Base-by-base conservation (phyloP, 192 early-diverging fungal genomes). In the Coemansia sp. region DNA sequence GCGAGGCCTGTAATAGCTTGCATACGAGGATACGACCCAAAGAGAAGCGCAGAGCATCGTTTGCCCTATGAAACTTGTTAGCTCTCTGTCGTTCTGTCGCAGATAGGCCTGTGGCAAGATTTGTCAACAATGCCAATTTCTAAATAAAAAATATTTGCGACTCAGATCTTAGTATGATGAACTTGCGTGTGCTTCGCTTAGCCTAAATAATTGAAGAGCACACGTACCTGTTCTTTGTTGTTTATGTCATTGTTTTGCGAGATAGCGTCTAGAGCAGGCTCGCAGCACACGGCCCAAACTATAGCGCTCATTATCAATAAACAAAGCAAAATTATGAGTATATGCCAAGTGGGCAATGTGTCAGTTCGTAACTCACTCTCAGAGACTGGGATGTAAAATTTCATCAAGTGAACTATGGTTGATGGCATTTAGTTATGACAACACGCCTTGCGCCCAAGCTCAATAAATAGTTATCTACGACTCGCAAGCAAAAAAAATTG, bases 41-140 rank as follows among this genome's bases (percentile, higher is more conserved):
- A 0, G 65, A 64, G 70, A 79, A 79, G 9, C 76, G 67, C 65
- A 79, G 59, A 13, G 68, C 61, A 20, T 79, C 76, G 3, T 64
- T 60, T 7, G 59, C 20, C 2, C 37, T 35, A 27, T 59, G 22
- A 22, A 53, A 75, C 12, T 68, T 59, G 12, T 3, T 34, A 15
- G 61, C 39, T 45, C 59, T 59, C 11, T 60, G 20, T 9, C 12
- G 16, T 29, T 75, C 73, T 27, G 59, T 1, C 27, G 38, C 10
- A 6, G 50, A 53, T 29, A 53, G 27, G 27, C 27, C 27, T 10
- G 12, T 3, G 50, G 50, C 10, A 53, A 53, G 50, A 29, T 11
- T 29, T 3, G 27, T 29, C 13, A 53, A 9, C 50, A 53, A 27
- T 10, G 9, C 50, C 27, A n/a, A 53, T 13, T 53, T 53, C 50